phyloP scores from a whole-genome alignment of 768 basidiomycete species.

The Mycena metata region DNA sequence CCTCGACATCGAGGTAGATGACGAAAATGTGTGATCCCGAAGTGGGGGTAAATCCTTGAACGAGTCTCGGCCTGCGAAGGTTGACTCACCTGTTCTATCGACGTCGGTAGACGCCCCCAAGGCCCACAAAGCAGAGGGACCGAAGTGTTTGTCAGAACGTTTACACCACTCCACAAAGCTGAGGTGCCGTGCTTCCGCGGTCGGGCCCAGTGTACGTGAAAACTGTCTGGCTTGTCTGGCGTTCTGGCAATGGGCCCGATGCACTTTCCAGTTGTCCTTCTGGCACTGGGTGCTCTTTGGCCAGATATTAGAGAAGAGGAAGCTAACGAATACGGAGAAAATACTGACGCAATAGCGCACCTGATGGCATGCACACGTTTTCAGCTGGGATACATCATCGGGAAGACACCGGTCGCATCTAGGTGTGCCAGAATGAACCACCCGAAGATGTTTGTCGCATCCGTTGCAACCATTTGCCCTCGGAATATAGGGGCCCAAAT shows the following conservation, averaged over 20 bases:
- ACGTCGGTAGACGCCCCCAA: slow-evolving; percentile 19
- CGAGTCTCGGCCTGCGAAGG: slow-evolving; percentile 5
- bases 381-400: slow-evolving; percentile 16
- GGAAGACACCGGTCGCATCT: slow-evolving; percentile 25
- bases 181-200: slow-evolving; percentile 18
- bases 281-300: slow-evolving; percentile 14
- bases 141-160: slow-evolving; percentile 9
- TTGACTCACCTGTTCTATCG: slow-evolving; percentile 23
- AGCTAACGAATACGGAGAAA: neutral
- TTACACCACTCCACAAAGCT: slow-evolving; percentile 22
- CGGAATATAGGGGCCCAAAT: slow-evolving; percentile 7
- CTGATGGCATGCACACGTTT: slow-evolving; percentile 21
- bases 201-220: slow-evolving; percentile 10
- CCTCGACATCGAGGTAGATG: slow-evolving; percentile 20
- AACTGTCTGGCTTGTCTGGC: neutral
- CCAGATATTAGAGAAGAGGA: slow-evolving; percentile 17
- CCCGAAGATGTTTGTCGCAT: slow-evolving; percentile 23
- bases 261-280: slow-evolving; percentile 19
- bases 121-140: slow-evolving; percentile 12
- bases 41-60: neutral
- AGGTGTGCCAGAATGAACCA: slow-evolving; percentile 15
- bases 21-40: slow-evolving; percentile 17
- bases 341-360: slow-evolving; percentile 20
- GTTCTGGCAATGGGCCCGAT: slow-evolving; percentile 13
- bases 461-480: slow-evolving; percentile 17